Percentiles rank a stretch among this genome's conserved stretches.
These are phyloP conservation scores for Triangularia setosa DNA, from an alignment of 2,329 filamentous ascomycete species.

Conservation along the genomic window DNA sequence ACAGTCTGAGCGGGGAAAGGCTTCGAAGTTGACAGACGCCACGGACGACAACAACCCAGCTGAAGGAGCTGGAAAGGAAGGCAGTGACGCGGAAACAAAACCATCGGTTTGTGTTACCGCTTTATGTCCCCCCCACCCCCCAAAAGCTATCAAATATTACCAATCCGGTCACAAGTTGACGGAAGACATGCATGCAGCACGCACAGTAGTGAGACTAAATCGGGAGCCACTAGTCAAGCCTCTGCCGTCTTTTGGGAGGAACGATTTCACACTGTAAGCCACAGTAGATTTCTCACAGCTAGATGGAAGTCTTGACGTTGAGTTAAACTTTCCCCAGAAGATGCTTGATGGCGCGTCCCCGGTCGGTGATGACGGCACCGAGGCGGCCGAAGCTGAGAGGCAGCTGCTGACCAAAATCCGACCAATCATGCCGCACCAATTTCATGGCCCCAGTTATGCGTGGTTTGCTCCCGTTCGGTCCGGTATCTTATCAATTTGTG, in stretches of 20 bases:
- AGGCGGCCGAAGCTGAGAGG: neutral
- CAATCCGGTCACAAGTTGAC: neutral
- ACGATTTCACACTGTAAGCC: neutral
- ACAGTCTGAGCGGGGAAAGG: neutral
- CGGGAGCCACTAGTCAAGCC: neutral
- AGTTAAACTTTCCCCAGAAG: neutral
- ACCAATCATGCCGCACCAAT: conserved; percentile 17
- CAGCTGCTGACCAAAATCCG: neutral
- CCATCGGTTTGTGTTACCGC: neutral
- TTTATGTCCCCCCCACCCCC: neutral
- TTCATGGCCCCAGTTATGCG: conserved; percentile 16
- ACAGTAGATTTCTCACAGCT: neutral
- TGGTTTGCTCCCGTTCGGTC: conserved; percentile 2
- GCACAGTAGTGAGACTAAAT: neutral
- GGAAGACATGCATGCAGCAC: neutral
- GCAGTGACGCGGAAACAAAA: neutral
- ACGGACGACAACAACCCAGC: neutral
- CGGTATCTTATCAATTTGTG: conserved; percentile 3
- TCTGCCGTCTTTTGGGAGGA: neutral
- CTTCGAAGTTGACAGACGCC: neutral
- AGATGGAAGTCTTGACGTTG: neutral
- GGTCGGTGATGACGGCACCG: conserved; percentile 19
- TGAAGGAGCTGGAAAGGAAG: neutral
- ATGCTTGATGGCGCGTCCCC: neutral
- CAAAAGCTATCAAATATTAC: neutral